These are phyloP conservation scores for Coniferiporia weirii DNA, from an alignment of 1,284 basidiomycete species.

Conservation along the genomic window DNA sequence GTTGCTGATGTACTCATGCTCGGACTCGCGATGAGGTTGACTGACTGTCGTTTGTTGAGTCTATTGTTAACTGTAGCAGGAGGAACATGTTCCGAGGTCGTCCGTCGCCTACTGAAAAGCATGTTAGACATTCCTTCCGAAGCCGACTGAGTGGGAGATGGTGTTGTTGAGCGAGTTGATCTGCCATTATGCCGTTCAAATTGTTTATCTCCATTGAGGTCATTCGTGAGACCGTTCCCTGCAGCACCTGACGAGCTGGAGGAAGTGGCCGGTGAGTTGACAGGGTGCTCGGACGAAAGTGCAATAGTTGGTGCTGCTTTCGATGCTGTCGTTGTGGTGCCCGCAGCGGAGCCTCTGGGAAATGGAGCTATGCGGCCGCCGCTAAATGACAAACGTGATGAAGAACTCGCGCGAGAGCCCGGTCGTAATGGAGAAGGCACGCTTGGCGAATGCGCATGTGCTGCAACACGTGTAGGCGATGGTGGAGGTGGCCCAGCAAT, in stretches of 20 bases:
- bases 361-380: conserved; percentile 18
- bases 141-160: conserved; percentile 16
- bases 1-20: conserved; percentile 7
- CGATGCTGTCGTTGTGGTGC: not conserved
- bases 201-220: not conserved
- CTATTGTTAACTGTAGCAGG: not conserved
- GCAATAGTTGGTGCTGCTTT: conserved; percentile 18
- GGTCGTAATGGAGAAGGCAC: conserved; percentile 16
- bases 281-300: conserved; percentile 17
- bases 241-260: conserved; percentile 5
- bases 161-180: conserved; percentile 9
- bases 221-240: not conserved
- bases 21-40: not conserved
- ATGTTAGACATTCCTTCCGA: conserved; percentile 18
- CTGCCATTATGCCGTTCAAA: conserved; percentile 4
- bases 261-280: conserved; percentile 11
- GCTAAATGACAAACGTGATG: conserved; percentile 16
- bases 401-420: conserved; percentile 18
- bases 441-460: conserved; percentile 14
- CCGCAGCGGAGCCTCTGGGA: conserved; percentile 8
- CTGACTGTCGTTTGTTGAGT: conserved; percentile 1
- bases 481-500: conserved; percentile 5
- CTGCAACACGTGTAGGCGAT: conserved; percentile 9
- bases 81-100: conserved; percentile 15
- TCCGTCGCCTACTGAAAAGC: conserved; percentile 12